phyloP scores from a whole-genome alignment of 371 early-diverging fungal genomes.

The Entomophthora muscae region DNA sequence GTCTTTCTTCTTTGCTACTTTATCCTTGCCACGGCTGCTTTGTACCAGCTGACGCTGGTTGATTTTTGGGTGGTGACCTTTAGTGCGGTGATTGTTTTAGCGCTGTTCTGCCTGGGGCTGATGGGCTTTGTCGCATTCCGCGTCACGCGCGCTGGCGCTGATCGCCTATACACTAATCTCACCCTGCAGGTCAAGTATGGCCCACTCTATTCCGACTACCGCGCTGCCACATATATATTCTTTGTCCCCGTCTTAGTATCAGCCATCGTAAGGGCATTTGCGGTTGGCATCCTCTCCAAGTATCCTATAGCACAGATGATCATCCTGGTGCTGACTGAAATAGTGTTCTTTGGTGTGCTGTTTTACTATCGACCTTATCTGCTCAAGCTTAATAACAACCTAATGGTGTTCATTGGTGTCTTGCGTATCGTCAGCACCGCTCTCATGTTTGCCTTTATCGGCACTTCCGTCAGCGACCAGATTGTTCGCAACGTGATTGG shows the following conservation, averaged over 20 bases:
- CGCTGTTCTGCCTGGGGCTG: constrained; percentile 9
- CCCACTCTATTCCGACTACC: constrained; percentile 16
- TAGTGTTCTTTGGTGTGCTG: background rate
- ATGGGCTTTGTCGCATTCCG: constrained; percentile 2
- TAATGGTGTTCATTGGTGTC: background rate
- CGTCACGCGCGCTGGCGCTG: constrained; percentile 14
- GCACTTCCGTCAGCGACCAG: background rate
- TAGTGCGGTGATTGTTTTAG: constrained; percentile 12
- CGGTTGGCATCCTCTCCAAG: constrained; percentile 12
- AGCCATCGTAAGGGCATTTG: constrained; percentile 14
- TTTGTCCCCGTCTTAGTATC: constrained; percentile 15
- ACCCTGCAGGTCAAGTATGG: constrained; percentile 17
- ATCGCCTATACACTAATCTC: constrained; percentile 14
- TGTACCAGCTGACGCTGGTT: constrained; percentile 13
- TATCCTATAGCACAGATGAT: background rate
- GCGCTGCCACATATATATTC: constrained; percentile 16
- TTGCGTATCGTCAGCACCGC: background rate
- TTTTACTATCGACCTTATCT: background rate
- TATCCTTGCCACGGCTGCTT: constrained; percentile 2
- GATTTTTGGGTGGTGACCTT: constrained; percentile 16
- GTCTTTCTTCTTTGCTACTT: background rate
- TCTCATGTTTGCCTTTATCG: background rate
- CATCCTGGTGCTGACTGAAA: background rate
- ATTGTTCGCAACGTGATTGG: background rate
- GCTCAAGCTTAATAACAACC: background rate